Evolutionary conservation across 441 rosid species (phyloP), one percentile per base, ranked within the genome.

Genomic region (Erodium moschatum): DNA sequence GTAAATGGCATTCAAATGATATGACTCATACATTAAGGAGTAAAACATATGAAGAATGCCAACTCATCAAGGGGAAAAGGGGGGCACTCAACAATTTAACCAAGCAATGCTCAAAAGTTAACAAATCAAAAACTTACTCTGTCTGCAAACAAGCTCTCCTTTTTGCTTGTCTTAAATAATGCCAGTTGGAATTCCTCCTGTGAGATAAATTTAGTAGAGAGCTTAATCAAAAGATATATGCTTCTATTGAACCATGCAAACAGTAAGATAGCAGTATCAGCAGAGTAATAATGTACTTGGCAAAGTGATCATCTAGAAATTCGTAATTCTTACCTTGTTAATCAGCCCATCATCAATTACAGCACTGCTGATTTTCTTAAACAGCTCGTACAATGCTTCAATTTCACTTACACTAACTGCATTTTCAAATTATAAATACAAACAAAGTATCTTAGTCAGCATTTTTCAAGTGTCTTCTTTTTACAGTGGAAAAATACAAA

Each of bases 361-460:
- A 19, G 96, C 97, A 66, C 98, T 91, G 84, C 98, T 91, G 72
- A 93, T 93, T 86, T 91, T 93, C 90, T 93, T 93, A 75, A 93
- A 93, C 35, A 93, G 95, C 80, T 93, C 98, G 70, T 93, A 93
- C 44, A 93, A 88, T 15, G 97, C 98, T 78, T 93, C 97, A 62
- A 93, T 89, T 85, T 93, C 97, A 80, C 98, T 93, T 58, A 93
- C 98, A 74, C 92, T 91, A 74, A 93, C 98, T 93, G 90, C 91
- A 85, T 31, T 71, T 24, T 4, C n/a, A 54, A 66, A 8, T 61
- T 61, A 61, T 11, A 61, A 60, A 56, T 10, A 21, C 21, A 2
- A 11, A 29, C 3, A 29, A 29, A 29, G 31, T 12, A 24, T 61
- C 31, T 61, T 24, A 61, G 65, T 61, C 65, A 61, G 13, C 10